Evolutionary conservation across 306 rosid species (phyloP), one percentile per base, ranked within the genome.

Genomic region (Medicago truncatula): DNA sequence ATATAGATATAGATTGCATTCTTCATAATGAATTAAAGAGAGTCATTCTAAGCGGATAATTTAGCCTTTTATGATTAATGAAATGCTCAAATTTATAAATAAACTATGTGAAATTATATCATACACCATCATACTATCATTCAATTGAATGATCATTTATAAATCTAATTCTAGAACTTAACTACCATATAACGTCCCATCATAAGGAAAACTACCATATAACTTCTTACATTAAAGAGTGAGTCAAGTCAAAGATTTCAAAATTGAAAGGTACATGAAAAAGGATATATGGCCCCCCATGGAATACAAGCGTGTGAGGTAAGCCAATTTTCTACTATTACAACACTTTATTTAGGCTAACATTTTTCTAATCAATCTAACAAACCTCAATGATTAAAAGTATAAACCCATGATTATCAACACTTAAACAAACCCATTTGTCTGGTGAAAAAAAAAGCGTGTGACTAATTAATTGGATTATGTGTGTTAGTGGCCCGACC

Each of bases 361-460:
- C 20, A 56, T 58, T 40, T 10, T 73, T 61, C 23, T 54, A 61
- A 15, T 61, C 15, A 75, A 67, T 83, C 52, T 71, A 81, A 85
- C 83, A 64, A 84, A 81, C 86, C 66, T 74, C 70, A 84, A 90
- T 90, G 80, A 90, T 93, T 87, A 89, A 88, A 86, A 89, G 62
- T 36, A 13, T 71, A 71, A 79, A 31, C 83, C 65, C 86, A 87
- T 87, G 60, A 90, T 86, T 78, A 76, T 56, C 3, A 44, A 63
- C 50, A 83, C 75, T 67, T 12, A 85, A 81, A 81, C 60, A 71
- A 75, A 65, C 70, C 82, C 23, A 57, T 54, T 78, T 87, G 88
- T 85, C 87, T 68, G 78, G 82, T 78, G 67, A 74, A 71, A 65
- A 4, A 49, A 73, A 73, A 70, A 68, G 74, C 76, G 66, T 67